Conservation (phyloP, 495 filamentous ascomycete species). For the Echria macrotheca region DNA sequence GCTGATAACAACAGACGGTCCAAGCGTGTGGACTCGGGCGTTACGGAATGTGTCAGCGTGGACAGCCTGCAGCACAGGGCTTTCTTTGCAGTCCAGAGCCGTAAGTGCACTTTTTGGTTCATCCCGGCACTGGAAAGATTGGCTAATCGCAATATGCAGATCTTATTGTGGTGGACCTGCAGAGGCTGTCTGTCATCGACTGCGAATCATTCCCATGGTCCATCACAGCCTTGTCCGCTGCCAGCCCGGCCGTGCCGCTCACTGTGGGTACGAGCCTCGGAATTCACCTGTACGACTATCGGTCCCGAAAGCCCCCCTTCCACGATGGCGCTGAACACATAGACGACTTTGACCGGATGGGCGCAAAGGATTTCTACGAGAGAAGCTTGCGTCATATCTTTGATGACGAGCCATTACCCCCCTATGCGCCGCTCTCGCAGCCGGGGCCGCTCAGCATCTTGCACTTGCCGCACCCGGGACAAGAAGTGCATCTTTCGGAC, state of each 20-base stretch:
- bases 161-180: constrained; percentile 79
- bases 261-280: constrained; percentile 81
- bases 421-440: constrained; percentile 71
- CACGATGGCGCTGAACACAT: constrained; percentile 25
- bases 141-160: constrained; percentile 28
- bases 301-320: constrained; percentile 31
- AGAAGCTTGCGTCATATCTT: constrained; percentile 24
- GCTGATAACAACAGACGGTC: constrained; percentile 37
- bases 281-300: constrained; percentile 78
- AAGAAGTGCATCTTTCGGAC: constrained; percentile 47
- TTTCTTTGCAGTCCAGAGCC: constrained; percentile 70
- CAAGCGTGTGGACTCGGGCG: constrained; percentile 55
- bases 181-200: constrained; percentile 65
- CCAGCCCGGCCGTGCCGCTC: constrained; percentile 64
- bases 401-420: constrained; percentile 39
- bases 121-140: constrained; percentile 1
- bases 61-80: constrained; percentile 65
- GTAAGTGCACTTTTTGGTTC: constrained; percentile 33
- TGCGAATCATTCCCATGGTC: constrained; percentile 74
- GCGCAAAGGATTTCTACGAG: constrained; percentile 29
- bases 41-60: constrained; percentile 78
- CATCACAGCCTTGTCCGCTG: constrained; percentile 77
- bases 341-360: constrained; percentile 27
- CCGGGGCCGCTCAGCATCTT: constrained; percentile 78
- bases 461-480: constrained; percentile 56